Evolutionary conservation across 1,139 yeast genomes (phyloP).

Genomic region (Candida sp.): DNA sequence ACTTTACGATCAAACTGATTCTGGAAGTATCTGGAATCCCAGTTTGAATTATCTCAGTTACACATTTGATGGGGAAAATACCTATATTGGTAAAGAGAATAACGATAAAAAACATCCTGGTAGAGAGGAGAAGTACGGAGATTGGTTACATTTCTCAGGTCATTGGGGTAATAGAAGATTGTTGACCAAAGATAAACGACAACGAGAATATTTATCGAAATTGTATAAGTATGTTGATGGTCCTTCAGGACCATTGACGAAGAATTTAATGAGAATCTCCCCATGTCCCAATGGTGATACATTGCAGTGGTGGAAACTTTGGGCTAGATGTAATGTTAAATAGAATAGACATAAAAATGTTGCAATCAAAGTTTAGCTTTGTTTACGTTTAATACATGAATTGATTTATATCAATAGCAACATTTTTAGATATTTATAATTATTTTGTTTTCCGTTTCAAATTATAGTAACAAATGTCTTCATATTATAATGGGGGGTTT

Average conservation of each 20-base stretch:
- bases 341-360: too few relatives aligned
- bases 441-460: too few relatives aligned
- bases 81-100: conserved; percentile 34
- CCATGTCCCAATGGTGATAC: conserved; percentile 60
- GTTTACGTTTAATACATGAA: too few relatives aligned
- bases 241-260: conserved; percentile 79
- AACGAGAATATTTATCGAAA: conserved; percentile 71
- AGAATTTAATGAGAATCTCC: conserved; percentile 60
- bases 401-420: too few relatives aligned
- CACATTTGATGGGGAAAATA: conserved; percentile 56
- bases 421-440: too few relatives aligned
- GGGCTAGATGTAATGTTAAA: conserved; percentile 73
- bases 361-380: too few relatives aligned
- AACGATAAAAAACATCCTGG: conserved; percentile 41
- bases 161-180: conserved; percentile 85
- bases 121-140: conserved; percentile 58
- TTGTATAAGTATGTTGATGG: conserved; percentile 89
- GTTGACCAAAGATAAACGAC: conserved; percentile 64
- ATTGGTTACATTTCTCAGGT: conserved; percentile 75
- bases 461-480: too few relatives aligned
- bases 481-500: too few relatives aligned
- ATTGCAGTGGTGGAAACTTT: conserved; percentile 76
- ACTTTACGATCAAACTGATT: conserved; percentile 83
- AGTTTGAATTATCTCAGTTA: conserved; percentile 73
- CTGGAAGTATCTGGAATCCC: conserved; percentile 95